Evolutionary conservation across 805 yeast species (phyloP).

Genomic region (Pichia insulana): DNA sequence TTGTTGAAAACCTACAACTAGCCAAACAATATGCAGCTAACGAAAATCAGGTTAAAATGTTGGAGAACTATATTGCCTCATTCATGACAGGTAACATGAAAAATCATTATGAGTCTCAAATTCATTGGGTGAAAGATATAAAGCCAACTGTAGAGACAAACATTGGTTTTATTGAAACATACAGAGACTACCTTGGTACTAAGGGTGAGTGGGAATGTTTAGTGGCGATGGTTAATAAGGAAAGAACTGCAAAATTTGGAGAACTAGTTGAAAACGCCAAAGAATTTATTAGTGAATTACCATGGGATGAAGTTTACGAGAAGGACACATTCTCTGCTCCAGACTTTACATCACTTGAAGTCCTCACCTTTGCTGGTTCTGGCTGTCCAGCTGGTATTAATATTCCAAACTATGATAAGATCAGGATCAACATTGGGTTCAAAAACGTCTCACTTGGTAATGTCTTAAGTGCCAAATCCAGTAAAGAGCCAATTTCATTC

Average conservation of each 20-base stretch:
- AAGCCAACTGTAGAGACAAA: slow-evolving; percentile 75
- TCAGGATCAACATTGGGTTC: slow-evolving; percentile 74
- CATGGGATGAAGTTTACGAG: slow-evolving; percentile 72
- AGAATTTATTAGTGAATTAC: slow-evolving; percentile 53
- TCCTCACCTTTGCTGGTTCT: slow-evolving; percentile 79
- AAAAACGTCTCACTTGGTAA: slow-evolving; percentile 87
- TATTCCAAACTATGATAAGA: slow-evolving; percentile 88
- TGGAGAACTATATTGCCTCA: slow-evolving; percentile 56
- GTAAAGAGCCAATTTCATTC: slow-evolving; percentile 62
- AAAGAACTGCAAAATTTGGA: slow-evolving; percentile 73
- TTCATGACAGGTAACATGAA: slow-evolving; percentile 77
- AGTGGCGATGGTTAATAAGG: slow-evolving; percentile 84
- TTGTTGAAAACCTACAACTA: slow-evolving; percentile 44
- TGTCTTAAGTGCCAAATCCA: slow-evolving; percentile 66
- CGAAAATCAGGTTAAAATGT: slow-evolving; percentile 59
- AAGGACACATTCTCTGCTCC: slow-evolving; percentile 87
- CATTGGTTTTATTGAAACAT: slow-evolving; percentile 87
- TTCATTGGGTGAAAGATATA: slow-evolving; percentile 79
- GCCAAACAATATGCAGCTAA: slow-evolving; percentile 66
- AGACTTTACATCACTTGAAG: slow-evolving; percentile 86
- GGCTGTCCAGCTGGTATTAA: slow-evolving; percentile 93
- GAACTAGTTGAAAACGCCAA: slow-evolving; percentile 60
- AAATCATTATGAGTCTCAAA: slow-evolving; percentile 78
- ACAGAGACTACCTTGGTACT: slow-evolving; percentile 86
- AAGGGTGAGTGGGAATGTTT: slow-evolving; percentile 93